Conservation (phyloP, 257 asterid species). For the Penstemon newberryi region DNA sequence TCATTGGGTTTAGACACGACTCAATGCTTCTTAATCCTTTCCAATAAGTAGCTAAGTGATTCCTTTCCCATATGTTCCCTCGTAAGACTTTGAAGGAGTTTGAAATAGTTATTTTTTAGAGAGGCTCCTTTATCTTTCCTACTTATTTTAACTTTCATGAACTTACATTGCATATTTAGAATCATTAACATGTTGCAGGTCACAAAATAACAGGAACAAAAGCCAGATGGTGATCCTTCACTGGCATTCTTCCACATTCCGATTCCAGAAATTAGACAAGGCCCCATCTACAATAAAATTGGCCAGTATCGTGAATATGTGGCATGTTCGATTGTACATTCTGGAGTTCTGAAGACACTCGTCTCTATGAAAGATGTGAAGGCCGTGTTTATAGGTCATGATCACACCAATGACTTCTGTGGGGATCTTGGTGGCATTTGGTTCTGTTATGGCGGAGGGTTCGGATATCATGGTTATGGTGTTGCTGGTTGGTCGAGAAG, state of each 20-base stretch:
- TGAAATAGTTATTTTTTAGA: neutral
- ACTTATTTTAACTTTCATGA: neutral
- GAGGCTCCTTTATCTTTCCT: no score
- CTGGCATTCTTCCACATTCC: constrained; percentile 94
- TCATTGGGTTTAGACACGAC: no score
- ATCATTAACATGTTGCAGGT: constrained; percentile 56
- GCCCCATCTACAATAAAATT: constrained; percentile 57
- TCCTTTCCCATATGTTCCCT: neutral
- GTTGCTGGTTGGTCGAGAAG: constrained; percentile 73
- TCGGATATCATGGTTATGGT: constrained; percentile 95
- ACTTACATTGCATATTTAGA: constrained; percentile 32
- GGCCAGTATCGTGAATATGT: constrained; percentile 60
- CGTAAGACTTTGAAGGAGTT: neutral
- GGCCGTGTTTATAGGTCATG: constrained; percentile 89
- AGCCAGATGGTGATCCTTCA: constrained; percentile 47
- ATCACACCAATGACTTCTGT: constrained; percentile 90
- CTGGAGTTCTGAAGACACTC: constrained; percentile 70
- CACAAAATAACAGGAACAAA: constrained; percentile 55
- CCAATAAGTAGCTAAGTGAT: no score
- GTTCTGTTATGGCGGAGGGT: constrained; percentile 97
- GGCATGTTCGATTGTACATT: constrained; percentile 69
- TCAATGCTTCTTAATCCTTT: no score
- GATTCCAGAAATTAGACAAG: constrained; percentile 78
- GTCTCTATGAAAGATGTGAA: constrained; percentile 71
- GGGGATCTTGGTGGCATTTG: constrained; percentile 69